These are phyloP conservation scores for Malus hybrid DNA, from an alignment of 331 rosid species.

Conservation along the genomic window DNA sequence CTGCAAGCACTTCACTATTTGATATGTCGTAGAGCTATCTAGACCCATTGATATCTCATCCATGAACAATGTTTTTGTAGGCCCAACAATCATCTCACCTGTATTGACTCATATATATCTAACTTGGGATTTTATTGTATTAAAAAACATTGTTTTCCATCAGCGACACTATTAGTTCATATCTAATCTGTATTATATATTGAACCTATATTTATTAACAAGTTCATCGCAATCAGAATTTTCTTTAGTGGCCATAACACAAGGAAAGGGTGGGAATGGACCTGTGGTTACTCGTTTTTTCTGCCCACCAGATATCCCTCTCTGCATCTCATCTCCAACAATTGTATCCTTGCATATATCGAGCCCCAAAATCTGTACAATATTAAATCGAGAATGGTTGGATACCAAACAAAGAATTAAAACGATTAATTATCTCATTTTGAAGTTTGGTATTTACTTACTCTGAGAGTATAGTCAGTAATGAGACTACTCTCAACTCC, in stretches of 20 bases:
- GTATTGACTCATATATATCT: background rate
- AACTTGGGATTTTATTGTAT: no score
- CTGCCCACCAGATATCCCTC: no score
- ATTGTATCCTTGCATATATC: conserved; percentile 86
- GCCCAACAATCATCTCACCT: conserved; percentile 98
- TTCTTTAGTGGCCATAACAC: conserved; percentile 25
- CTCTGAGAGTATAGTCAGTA: conserved; percentile 82
- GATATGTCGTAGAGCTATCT: conserved; percentile 89
- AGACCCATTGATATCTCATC: conserved; percentile 96
- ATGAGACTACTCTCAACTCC: conserved; percentile 77
- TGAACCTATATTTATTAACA: background rate
- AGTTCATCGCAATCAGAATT: background rate
- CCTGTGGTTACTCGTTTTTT: background rate
- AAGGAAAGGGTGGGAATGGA: no score
- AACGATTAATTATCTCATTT: background rate
- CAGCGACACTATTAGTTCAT: background rate
- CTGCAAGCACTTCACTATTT: conserved; percentile 80
- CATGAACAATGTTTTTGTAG: conserved; percentile 22
- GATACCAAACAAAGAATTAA: background rate
- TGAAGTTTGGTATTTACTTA: conserved; percentile 25
- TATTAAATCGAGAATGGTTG: background rate
- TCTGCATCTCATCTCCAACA: conserved; percentile 22
- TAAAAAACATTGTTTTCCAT: background rate
- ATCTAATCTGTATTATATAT: no score
- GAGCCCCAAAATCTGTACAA: conserved; percentile 73